Evolutionary conservation across 2,329 filamentous ascomycete genomes (phyloP), one percentile per base, ranked within the genome.

Genomic region (Sclerotinia sclerotiorum): DNA sequence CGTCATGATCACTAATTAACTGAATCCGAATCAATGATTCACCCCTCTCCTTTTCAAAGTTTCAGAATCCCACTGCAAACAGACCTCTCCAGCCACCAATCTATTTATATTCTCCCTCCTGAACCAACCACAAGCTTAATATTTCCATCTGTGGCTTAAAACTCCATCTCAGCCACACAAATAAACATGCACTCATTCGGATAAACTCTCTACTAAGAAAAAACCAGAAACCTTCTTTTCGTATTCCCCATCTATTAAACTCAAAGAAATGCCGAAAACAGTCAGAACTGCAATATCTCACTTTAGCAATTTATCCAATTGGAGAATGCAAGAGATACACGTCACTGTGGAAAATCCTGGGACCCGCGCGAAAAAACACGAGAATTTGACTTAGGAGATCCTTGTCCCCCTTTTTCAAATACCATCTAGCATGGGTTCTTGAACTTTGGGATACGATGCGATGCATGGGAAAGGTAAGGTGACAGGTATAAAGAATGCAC

Each of bases 401-500:
- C n/a, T 42, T 6, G 21, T 21, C 27, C 27, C 46, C 21, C 21
- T n/a, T 21, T 57, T 35, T 57, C 32, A 57, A 39, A 21, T 15
- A 8, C 29, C 35, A 56, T 56, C 21, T 39, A 2, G 13, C 58
- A 35, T 27, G 46, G 19, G 24, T 15, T 32, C 21, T 51, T 51
- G 60, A 51, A 39, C n/a, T 19, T 39, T 35, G 3, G 46, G n/a
- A 63, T 51, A 42, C 46, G 29, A 63, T 42, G 27, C 46, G 29
- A 63, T 42, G 27, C 21, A 21, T 10, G 15, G 17, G 27, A 24
- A 11, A 32, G 60, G 19, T 61, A 17, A 17, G 35, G n/a, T 27
- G 55, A 7, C n/a, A 51, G 46, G n/a, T 63, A 63, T 63, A 63
- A 24, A 52, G 46, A 63, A 63, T 63, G 58, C 15, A n/a, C 51